phyloP scores from a whole-genome alignment of 352 stramenopile genomes.

The Pythium biforme region DNA sequence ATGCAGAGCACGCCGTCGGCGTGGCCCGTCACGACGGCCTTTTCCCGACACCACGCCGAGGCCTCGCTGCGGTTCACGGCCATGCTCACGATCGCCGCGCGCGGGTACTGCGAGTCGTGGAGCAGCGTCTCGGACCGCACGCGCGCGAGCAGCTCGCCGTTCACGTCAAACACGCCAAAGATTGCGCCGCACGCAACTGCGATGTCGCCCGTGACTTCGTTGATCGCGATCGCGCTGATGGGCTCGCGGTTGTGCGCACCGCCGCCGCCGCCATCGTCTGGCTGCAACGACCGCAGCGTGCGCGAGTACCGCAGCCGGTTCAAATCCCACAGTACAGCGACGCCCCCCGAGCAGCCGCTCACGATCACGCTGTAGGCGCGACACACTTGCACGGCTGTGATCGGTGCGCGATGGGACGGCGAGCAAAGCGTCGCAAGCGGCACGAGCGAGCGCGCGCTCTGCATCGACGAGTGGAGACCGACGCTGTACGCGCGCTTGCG shows the following conservation, averaged over 20 bases:
- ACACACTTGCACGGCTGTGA: constrained; percentile 58
- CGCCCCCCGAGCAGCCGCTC: constrained; percentile 52
- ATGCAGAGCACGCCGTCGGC: constrained; percentile 58
- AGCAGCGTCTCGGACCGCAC: constrained; percentile 48
- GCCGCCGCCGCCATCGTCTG: constrained; percentile 5
- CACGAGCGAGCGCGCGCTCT: constrained; percentile 41
- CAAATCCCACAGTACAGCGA: constrained; percentile 68
- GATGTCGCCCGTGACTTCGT: constrained; percentile 65
- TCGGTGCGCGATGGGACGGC: constrained; percentile 33
- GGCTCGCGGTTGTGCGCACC: constrained; percentile 8
- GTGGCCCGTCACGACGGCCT: constrained; percentile 63
- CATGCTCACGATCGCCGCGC: constrained; percentile 41
- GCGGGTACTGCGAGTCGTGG: constrained; percentile 39
- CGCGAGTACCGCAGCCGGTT: constrained; percentile 61
- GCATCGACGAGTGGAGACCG: constrained; percentile 26
- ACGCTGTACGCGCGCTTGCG: constrained; percentile 34
- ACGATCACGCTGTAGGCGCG: constrained; percentile 64
- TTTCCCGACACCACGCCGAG: constrained; percentile 63
- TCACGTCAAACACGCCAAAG: constrained; percentile 71
- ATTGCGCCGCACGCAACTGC: constrained; percentile 41
- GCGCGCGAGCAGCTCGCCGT: constrained; percentile 49
- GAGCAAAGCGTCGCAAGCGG: constrained; percentile 45
- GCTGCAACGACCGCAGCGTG: constrained; percentile 29
- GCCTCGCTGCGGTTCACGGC: constrained; percentile 47
- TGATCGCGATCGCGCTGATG: constrained; percentile 58